phyloP scores from a whole-genome alignment of 179 eudicot species.

The Spergularia azorica region DNA sequence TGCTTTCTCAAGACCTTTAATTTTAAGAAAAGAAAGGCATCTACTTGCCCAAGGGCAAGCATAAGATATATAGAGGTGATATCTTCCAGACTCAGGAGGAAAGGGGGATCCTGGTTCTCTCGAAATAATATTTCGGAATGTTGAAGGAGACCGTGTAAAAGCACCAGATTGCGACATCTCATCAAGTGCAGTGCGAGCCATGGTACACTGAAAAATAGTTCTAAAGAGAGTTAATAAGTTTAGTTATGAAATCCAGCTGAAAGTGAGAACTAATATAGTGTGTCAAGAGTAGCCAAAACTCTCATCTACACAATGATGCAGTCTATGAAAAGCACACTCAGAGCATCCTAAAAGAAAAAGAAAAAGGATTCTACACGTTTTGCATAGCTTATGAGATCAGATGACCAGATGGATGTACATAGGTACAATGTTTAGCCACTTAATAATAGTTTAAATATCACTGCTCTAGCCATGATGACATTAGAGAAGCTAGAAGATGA shows the following conservation, averaged over 20 bases:
- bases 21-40: conserved; percentile 65
- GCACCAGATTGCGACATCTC: conserved; percentile 76
- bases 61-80: conserved; percentile 90
- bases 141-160: conserved; percentile 61
- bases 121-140: conserved; percentile 72
- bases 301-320: background rate
- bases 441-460: background rate
- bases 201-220: conserved; percentile 29
- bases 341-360: background rate
- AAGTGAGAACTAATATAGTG: background rate
- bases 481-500: no score
- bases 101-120: conserved; percentile 67
- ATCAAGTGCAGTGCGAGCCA: conserved; percentile 72
- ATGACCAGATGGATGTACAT: background rate
- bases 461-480: background rate
- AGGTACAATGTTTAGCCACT: background rate
- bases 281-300: background rate
- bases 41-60: conserved; percentile 98
- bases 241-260: background rate
- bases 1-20: conserved; percentile 86
- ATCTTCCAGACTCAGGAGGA: conserved; percentile 79
- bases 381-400: background rate
- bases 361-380: no score
- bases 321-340: background rate
- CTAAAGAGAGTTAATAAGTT: background rate